A percentile compares a stretch with the other conserved stretches of the same genome.
phyloP scores from a whole-genome alignment of 495 filamentous ascomycete genomes.

The Hypoxylon lienhwacheense region DNA sequence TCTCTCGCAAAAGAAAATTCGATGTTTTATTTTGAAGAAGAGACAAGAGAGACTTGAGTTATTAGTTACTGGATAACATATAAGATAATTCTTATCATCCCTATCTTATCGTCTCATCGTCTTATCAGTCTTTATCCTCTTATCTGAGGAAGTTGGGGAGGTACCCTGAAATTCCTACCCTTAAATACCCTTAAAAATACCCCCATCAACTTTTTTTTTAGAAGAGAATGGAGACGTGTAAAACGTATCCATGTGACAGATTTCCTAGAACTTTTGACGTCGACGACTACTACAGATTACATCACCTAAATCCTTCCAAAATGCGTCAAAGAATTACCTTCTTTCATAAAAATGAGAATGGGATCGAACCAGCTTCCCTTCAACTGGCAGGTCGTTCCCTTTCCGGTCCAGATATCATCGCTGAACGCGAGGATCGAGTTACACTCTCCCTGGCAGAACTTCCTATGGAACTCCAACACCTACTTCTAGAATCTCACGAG shows the following conservation, averaged over 20 bases:
- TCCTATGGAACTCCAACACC: constrained; percentile 62
- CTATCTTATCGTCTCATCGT: not conserved
- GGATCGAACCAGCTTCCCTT: constrained; percentile 63
- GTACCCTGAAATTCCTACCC: no score
- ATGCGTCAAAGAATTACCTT: constrained; percentile 91
- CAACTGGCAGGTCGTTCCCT: constrained; percentile 54
- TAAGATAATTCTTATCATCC: constrained; percentile 12
- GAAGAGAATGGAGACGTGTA: constrained; percentile 14
- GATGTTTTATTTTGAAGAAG: no score
- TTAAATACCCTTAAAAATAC: no score
- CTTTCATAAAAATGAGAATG: constrained; percentile 63
- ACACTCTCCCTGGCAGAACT: constrained; percentile 75
- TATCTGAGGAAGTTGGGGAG: no score
- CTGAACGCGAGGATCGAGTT: constrained; percentile 77
- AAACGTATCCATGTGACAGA: constrained; percentile 17
- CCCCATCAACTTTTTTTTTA: no score
- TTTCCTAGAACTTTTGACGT: constrained; percentile 28
- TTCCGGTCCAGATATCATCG: constrained; percentile 57
- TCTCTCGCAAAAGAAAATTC: no score
- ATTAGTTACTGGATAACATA: no score
- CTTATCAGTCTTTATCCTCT: no score
- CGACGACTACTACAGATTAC: constrained; percentile 15
- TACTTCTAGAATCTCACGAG: constrained; percentile 69
- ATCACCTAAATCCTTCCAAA: constrained; percentile 27
- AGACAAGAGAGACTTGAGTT: no score